phyloP scores from a whole-genome alignment of 225 moss, liverwort and hornwort species.

The Antitrichia curtipendula region DNA sequence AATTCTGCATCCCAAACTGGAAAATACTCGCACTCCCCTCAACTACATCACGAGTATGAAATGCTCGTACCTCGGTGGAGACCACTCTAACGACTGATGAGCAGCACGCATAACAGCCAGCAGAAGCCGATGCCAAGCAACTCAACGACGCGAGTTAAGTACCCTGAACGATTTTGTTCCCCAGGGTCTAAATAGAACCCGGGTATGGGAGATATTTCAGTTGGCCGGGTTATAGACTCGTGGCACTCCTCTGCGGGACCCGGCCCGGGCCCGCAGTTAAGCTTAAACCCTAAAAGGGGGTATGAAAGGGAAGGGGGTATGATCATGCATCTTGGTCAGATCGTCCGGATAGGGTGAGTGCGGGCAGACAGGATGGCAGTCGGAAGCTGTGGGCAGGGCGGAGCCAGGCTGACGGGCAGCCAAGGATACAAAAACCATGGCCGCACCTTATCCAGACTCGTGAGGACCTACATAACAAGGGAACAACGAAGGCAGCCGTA shows the following conservation, averaged over 20 bases:
- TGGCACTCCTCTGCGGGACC: background rate
- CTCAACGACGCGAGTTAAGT: no score
- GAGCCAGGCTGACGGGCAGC: constrained; percentile 3
- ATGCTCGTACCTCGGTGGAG: background rate
- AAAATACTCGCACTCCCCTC: background rate
- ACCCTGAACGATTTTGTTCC: background rate
- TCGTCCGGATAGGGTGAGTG: background rate
- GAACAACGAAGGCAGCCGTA: background rate
- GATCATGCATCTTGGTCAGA: background rate
- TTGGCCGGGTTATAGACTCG: background rate
- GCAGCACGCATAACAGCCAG: background rate
- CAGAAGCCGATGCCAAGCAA: background rate
- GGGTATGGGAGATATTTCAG: background rate
- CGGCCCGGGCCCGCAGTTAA: background rate
- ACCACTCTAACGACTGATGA: background rate
- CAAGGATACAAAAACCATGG: background rate
- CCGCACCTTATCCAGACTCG: constrained; percentile 4
- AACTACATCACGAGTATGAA: background rate
- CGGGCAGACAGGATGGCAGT: background rate
- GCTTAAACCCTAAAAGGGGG: background rate
- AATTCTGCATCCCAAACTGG: background rate
- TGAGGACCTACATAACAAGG: background rate
- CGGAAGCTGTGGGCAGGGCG: constrained; percentile 6
- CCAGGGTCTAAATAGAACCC: background rate
- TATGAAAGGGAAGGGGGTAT: background rate